Percentiles rank a stretch among this genome's conserved stretches.
Conservation (phyloP, 83 land plant species). For the Picea abies region DNA sequence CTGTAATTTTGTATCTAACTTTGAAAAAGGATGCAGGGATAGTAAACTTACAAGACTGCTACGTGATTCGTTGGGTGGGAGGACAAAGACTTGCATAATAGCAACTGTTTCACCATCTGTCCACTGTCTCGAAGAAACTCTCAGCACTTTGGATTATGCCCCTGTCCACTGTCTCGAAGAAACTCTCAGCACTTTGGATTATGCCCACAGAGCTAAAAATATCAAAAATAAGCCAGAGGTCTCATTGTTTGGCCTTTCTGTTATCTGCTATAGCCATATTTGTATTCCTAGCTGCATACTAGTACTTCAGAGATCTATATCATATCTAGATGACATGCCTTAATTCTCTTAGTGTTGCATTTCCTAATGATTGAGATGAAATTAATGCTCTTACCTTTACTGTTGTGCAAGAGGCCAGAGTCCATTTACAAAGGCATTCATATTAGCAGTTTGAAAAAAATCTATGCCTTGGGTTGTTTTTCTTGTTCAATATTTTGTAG, state of each 20-base stretch:
- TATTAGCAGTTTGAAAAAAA: neutral
- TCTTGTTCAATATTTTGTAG: neutral
- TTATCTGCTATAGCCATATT: slow-evolving; percentile 6
- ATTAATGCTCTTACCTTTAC: neutral
- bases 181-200: slow-evolving; percentile 90
- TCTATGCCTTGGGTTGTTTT: neutral
- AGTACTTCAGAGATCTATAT: slow-evolving; percentile 2
- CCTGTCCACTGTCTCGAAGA: slow-evolving; percentile 93
- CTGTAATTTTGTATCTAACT: neutral
- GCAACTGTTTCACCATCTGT: slow-evolving; percentile 98
- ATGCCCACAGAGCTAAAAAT: slow-evolving; percentile 90
- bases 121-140: slow-evolving; percentile 88
- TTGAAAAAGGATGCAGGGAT: slow-evolving; percentile 51
- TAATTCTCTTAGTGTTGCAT: neutral
- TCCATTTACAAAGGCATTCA: neutral
- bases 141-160: slow-evolving; percentile 93
- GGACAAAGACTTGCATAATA: slow-evolving; percentile 92
- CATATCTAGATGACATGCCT: neutral
- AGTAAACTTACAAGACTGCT: slow-evolving; percentile 91
- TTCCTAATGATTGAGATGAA: neutral
- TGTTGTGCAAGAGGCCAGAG: neutral
- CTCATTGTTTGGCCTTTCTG: slow-evolving; percentile 9
- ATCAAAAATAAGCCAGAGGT: slow-evolving; percentile 95
- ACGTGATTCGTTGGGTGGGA: slow-evolving; percentile 89
- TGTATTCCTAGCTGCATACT: neutral